Conservation (phyloP, 2,329 filamentous ascomycete species). For the Verticillium tricorpus region DNA sequence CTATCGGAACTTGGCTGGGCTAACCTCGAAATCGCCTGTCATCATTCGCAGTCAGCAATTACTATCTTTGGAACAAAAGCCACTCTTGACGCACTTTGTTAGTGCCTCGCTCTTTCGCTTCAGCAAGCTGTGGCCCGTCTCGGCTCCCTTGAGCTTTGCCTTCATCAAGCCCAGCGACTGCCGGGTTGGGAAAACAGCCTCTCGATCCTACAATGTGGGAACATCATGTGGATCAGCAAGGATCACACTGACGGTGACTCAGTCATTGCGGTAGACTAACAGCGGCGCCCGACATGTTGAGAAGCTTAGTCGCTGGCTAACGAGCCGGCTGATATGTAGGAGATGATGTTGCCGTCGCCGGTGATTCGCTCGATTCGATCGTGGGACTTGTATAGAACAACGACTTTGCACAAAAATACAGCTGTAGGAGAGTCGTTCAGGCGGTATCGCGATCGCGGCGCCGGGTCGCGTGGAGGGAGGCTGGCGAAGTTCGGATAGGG, state of each 20-base stretch:
- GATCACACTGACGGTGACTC: not conserved
- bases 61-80: slow-evolving; percentile 2
- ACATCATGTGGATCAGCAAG: not conserved
- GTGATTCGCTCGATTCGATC: too few relatives aligned
- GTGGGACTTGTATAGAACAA: too few relatives aligned
- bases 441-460: not conserved
- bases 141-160: slow-evolving; percentile 90
- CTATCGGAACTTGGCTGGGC: slow-evolving; percentile 6
- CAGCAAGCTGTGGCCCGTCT: slow-evolving; percentile 86
- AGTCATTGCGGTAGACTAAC: slow-evolving; percentile 20
- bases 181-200: slow-evolving; percentile 95
- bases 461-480: not conserved
- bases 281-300: slow-evolving; percentile 33
- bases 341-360: not conserved
- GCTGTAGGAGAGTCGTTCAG: not conserved
- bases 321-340: not conserved
- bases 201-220: slow-evolving; percentile 63
- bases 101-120: slow-evolving; percentile 98
- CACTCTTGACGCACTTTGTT: slow-evolving; percentile 68
- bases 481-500: not conserved
- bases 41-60: slow-evolving; percentile 1
- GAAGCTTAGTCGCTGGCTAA: not conserved
- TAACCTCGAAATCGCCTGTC: slow-evolving; percentile 82
- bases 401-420: not conserved
- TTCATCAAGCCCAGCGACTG: slow-evolving; percentile 98